Conservation (phyloP, 106 monocot species). For the Apostasia ramifera region DNA sequence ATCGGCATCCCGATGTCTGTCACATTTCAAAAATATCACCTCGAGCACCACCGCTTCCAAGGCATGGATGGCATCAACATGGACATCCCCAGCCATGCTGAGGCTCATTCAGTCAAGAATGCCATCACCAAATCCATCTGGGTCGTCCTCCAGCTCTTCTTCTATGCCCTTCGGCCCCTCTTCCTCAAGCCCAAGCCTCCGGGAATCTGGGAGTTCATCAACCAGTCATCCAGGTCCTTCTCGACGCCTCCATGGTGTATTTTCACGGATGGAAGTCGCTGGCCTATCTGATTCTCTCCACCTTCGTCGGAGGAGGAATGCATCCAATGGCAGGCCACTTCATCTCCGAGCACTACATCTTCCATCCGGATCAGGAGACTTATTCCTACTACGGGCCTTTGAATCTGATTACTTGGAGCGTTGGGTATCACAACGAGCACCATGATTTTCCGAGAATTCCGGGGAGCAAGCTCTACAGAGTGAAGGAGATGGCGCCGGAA, state of each 20-base stretch:
- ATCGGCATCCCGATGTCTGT: constrained; percentile 95
- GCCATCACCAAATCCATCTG: constrained; percentile 58
- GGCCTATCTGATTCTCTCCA: constrained; percentile 67
- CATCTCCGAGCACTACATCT: constrained; percentile 94
- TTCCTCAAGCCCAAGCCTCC: constrained; percentile 91
- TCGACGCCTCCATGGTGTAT: constrained; percentile 40
- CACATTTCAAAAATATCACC: constrained; percentile 94
- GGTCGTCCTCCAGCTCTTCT: constrained; percentile 84
- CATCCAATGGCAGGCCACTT: constrained; percentile 96
- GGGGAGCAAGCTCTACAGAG: constrained; percentile 60
- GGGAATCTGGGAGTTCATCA: constrained; percentile 78
- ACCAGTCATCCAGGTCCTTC: constrained; percentile 36
- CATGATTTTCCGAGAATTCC: constrained; percentile 92
- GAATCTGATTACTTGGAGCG: constrained; percentile 82
- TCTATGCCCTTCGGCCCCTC: constrained; percentile 75
- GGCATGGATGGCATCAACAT: constrained; percentile 87
- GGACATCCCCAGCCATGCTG: constrained; percentile 60
- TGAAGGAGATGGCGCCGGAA: constrained; percentile 70
- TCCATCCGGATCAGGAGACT: constrained; percentile 70
- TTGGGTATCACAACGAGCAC: constrained; percentile 93
- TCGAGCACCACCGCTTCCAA: constrained; percentile 92
- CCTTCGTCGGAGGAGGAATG: constrained; percentile 87
- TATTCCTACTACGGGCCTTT: constrained; percentile 89
- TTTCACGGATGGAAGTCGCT: constrained; percentile 73
- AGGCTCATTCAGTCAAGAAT: constrained; percentile 44